These are phyloP conservation scores for Sporothrix humicola DNA, from an alignment of 2,329 filamentous ascomycete species.

Conservation along the genomic window DNA sequence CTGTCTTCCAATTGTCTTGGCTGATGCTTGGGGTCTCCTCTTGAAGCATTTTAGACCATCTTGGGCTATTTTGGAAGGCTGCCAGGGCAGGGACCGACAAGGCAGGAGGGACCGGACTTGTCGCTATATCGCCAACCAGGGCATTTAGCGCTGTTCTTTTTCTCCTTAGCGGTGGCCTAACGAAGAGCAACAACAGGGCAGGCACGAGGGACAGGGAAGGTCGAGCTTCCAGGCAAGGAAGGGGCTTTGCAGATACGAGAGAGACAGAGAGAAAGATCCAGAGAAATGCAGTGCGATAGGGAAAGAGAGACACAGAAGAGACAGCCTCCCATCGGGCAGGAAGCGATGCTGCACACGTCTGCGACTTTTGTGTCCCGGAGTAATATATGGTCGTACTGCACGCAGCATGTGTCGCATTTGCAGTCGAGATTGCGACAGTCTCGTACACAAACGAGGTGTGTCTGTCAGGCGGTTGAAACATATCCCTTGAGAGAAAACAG, in stretches of 20 bases:
- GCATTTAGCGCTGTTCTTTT: slow-evolving; percentile 20
- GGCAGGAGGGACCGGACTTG: slow-evolving; percentile 14
- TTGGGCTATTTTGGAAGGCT: background rate
- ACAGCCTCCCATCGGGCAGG: background rate
- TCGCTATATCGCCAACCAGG: slow-evolving; percentile 22
- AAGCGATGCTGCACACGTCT: slow-evolving; percentile 3
- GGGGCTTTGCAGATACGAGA: background rate
- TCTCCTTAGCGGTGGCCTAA: background rate
- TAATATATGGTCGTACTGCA: slow-evolving; percentile 13
- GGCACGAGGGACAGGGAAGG: background rate
- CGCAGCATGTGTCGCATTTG: background rate
- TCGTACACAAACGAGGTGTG: background rate
- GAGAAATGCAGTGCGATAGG: background rate
- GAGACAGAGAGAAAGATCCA: background rate
- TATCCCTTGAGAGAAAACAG: background rate
- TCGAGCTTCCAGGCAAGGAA: no score
- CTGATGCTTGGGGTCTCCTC: background rate
- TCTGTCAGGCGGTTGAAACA: background rate
- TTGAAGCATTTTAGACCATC: background rate
- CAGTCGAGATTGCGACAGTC: background rate
- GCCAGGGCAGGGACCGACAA: slow-evolving; percentile 1
- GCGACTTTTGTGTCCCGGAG: background rate
- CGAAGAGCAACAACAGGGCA: slow-evolving; percentile 1
- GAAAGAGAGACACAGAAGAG: no score
- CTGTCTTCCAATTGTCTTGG: slow-evolving; percentile 14